Evolutionary conservation across 1,284 basidiomycete species (phyloP), one percentile per base, ranked within the genome.

Genomic region (Rhizoctonia solani): DNA sequence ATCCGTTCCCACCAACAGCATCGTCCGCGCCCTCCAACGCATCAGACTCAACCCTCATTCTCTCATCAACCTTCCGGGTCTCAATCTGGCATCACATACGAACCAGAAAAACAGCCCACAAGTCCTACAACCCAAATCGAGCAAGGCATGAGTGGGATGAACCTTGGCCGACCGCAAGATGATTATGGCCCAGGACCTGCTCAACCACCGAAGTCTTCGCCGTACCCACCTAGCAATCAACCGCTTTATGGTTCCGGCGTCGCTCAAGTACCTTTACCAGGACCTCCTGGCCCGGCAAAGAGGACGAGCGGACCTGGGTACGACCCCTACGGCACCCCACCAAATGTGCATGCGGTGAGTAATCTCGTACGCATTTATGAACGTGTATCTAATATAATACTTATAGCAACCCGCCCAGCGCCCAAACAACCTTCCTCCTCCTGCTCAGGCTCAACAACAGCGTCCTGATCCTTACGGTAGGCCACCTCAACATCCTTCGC

Each of bases 1-100:
- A 95, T 86, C 75, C 93, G 87, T 75, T 73, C 84, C 77, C 77
- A 76, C 25, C 77, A 79, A 71, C 53, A 67, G 5, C 23, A 68
- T 75, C 76, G 68, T 71, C 74, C 14, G 55, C 67, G 8, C 69
- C 71, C 25, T 54, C n/a, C n/a, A n/a, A 68, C 25, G 71, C 73
- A 34, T 66, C 69, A 30, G 71, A 74, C 49, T 49, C 72, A 41
- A 71, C 75, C 6, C 69, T 73, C n/a, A 69, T 74, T 39, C 72
- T 41, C 69, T 14, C 74, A 74, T 32, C 25, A 58, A 30, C 44
- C 74, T 72, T 47, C 69, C 66, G 42, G 70, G 61, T 63, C 69
- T n/a, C 59, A 63, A 25, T 63, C 59, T 11, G 59, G 59, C 9
- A 72, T 50, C 65, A 59, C 52, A 49, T 58, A 66, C 55, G 29